These are phyloP conservation scores for Silene coronaria DNA, from an alignment of 179 eudicot species.

Conservation along the genomic window DNA sequence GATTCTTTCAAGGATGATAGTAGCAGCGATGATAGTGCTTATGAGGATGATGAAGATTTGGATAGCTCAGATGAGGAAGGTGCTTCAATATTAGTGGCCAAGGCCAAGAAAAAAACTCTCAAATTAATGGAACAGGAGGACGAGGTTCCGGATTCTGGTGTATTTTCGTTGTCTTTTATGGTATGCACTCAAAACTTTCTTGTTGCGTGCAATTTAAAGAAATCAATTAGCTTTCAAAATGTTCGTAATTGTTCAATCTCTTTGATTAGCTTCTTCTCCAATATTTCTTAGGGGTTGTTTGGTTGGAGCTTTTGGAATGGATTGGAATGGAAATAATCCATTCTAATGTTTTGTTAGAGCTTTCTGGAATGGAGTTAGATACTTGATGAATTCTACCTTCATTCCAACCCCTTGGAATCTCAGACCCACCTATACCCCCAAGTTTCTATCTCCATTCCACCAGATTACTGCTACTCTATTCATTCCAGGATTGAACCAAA, in stretches of 20 bases:
- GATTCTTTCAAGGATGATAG: constrained; percentile 69
- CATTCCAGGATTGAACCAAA: no score
- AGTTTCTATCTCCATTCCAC: no score
- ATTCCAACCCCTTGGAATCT: no score
- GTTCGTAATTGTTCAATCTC: background rate
- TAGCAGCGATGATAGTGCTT: constrained; percentile 53
- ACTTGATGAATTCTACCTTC: no score
- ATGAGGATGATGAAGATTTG: constrained; percentile 52
- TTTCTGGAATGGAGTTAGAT: no score
- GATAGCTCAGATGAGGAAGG: constrained; percentile 52
- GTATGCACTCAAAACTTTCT: constrained; percentile 31
- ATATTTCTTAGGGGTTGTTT: no score
- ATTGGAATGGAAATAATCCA: no score
- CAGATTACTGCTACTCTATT: no score
- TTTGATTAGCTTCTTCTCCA: no score
- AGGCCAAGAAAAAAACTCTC: constrained; percentile 75
- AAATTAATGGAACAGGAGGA: constrained; percentile 58
- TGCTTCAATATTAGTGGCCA: constrained; percentile 47
- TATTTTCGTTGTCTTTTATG: constrained; percentile 88
- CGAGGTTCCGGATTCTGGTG: constrained; percentile 72
- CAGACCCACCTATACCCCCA: no score
- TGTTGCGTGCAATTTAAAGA: background rate
- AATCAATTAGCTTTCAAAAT: background rate
- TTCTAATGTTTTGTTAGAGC: no score
- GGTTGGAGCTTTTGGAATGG: no score